Evolutionary conservation across 1,139 yeast species (phyloP).

Genomic region (Nadsonia starkeyi-henricii): DNA sequence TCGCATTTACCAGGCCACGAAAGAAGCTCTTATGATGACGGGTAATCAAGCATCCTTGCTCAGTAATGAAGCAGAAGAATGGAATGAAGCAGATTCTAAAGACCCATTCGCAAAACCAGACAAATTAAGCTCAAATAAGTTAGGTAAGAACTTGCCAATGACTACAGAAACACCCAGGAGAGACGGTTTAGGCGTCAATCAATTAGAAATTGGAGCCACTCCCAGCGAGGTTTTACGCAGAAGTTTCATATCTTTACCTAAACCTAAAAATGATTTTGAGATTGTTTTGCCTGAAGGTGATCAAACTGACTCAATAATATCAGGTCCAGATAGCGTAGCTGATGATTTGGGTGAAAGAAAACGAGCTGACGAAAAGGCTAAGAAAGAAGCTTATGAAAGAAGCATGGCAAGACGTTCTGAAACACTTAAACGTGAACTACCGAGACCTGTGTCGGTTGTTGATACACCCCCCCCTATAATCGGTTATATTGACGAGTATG

Average conservation of each 20-base stretch:
- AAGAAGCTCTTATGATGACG: constrained; percentile 18
- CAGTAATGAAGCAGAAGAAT: constrained; percentile 13
- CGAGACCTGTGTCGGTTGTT: constrained; percentile 31
- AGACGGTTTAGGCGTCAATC: constrained; percentile 15
- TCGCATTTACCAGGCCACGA: constrained; percentile 16
- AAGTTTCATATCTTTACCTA: constrained; percentile 33
- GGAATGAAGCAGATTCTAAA: background rate
- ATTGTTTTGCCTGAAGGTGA: constrained; percentile 26
- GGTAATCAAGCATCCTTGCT: constrained; percentile 19
- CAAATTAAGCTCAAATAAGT: background rate
- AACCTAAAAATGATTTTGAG: constrained; percentile 47
- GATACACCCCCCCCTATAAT: background rate
- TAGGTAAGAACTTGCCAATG: background rate
- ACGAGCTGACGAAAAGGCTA: constrained; percentile 14
- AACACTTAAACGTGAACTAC: constrained; percentile 36
- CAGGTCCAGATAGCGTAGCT: constrained; percentile 30
- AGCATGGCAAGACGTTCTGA: constrained; percentile 31
- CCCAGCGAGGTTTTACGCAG: constrained; percentile 15
- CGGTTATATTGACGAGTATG: background rate
- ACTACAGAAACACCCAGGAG: constrained; percentile 5
- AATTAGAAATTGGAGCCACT: constrained; percentile 10
- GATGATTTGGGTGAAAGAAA: constrained; percentile 30
- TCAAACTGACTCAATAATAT: constrained; percentile 16
- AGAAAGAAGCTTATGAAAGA: constrained; percentile 8
- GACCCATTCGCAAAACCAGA: background rate